Evolutionary conservation across 1,284 basidiomycete species (phyloP).

Genomic region (Apiotrichum gamsii): DNA sequence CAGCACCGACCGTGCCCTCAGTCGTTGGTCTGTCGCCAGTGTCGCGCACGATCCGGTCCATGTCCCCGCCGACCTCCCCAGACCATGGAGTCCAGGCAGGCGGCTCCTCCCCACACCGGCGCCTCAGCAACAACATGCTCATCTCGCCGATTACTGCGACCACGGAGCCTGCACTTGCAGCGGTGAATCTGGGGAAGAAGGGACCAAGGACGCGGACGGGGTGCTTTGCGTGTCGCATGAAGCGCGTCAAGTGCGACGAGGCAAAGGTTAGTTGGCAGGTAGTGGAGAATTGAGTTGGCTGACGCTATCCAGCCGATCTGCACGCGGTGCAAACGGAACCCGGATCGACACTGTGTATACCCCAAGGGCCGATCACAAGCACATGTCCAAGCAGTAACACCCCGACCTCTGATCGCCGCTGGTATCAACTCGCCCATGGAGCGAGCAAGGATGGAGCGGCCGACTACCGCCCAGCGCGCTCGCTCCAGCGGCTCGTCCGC

Average conservation of each 20-base stretch:
- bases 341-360: constrained; percentile 13
- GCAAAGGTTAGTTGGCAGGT: constrained; percentile 4
- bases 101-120: no score
- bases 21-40: background rate
- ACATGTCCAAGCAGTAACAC: no score
- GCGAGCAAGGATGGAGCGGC: no score
- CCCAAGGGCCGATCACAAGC: no score
- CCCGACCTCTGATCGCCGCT: no score
- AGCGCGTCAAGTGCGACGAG: constrained; percentile 17
- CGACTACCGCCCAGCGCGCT: no score
- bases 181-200: constrained; percentile 8
- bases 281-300: no score
- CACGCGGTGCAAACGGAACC: constrained; percentile 11
- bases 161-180: background rate
- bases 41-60: no score
- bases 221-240: constrained; percentile 15
- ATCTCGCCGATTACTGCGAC: no score
- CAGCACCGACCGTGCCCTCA: background rate
- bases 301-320: constrained; percentile 9
- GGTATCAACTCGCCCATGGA: no score
- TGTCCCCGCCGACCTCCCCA: no score
- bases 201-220: constrained; percentile 13
- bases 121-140: background rate
- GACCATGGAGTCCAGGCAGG: no score
- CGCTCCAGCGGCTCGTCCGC: background rate